Base-by-base conservation (phyloP, 2,329 filamentous ascomycete genomes). In the Arthrinium phaeospermum region DNA sequence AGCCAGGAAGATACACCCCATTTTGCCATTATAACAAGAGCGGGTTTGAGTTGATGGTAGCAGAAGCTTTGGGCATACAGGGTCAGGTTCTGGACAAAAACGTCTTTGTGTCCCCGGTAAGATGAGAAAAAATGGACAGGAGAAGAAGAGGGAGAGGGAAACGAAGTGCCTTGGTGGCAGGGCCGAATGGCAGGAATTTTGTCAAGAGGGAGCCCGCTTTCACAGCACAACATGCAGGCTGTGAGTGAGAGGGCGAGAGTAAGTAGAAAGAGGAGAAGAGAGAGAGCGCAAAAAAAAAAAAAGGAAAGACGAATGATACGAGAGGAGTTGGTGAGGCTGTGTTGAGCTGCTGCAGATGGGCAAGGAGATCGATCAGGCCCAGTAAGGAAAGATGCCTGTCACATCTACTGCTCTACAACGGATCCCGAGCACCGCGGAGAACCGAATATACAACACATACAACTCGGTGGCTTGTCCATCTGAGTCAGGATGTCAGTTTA, bases 1-100 rank as follows among this genome's bases (percentile, higher is more conserved):
- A 83, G 79, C 79, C 81, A 83, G 76, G 76, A 77, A 67, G 79
- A 79, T 41, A 82, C 72, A 37, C 75, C 77, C 80, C 78, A 81
- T 76, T 71, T 71, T 67, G 41, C 73, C 72, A 74, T 72, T 6
- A 30, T 64, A 41, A 41, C 19, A 19, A 41, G 4, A n/a, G 22
- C 16, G 30, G 41, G 57, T n/a, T 19, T 64, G 2, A 10, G 12
- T 19, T 12, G 10, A 4, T 34, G 34, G n/a, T 8, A 30, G 57
- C 34, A 30, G 57, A 22, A 34, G 13, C 4, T 34, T 34, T 13
- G 8, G 30, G 19, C 22, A 64, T 64, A 14, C n/a, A 64, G 57
- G 8, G 57, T n/a, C 8, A 41, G 19, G 1, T n/a, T 41, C 19
- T 41, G 34, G 12, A 30, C 34, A 37, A 30, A 37, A 61, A 7